Base-by-base conservation (phyloP, 129 eudicot species). In the Heracleum sosnowskyi region DNA sequence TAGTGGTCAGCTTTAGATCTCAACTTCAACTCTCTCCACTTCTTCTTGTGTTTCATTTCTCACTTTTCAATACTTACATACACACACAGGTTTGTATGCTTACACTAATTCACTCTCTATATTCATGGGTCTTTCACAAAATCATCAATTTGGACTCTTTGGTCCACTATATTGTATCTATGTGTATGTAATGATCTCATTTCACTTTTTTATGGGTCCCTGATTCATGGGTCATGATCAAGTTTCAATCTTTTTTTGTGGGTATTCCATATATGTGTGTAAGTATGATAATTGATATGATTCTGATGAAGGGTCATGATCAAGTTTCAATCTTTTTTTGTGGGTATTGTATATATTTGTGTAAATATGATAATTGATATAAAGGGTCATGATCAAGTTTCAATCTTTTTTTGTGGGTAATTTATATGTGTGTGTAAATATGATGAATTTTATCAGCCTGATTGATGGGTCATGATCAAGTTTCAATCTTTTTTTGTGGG, bases 1-100 rank as follows among this genome's bases (percentile, higher is more conserved):
- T 31, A 66, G 36, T 31, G 72, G 72, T 1, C 72, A 66, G 72
- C 39, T 66, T 66, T 66, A 16, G 72, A 66, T 66, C 72, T 66
- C 72, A 66, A 66, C 72, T 66, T 66, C 39, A 13, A 66, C 72
- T 66, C 72, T 66, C 63, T 3, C 53, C 66, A 53, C 62, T 28
- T 6, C 29, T 24, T 55, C 34, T 60, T 26, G 66, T 57, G 68
- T 26, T 60, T 60, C 68, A 60, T 26, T 66, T 66, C 71, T 64
- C 72, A 66, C 72, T 66, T 31, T 66, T 66, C 72, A 13, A 31
- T 11, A 66, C 71, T 55, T 8, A 22, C 16, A 57, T n/a, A n/a
- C 33, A 57, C 68, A 60, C 68, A 60, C 68, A 60, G 68, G 68
- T 60, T n/a, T 60, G 68, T 10, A 60, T 24, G 10, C 8, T 20